Evolutionary conservation across 306 rosid genomes (phyloP), one percentile per base, ranked within the genome.

Genomic region (Trifolium dubium): DNA sequence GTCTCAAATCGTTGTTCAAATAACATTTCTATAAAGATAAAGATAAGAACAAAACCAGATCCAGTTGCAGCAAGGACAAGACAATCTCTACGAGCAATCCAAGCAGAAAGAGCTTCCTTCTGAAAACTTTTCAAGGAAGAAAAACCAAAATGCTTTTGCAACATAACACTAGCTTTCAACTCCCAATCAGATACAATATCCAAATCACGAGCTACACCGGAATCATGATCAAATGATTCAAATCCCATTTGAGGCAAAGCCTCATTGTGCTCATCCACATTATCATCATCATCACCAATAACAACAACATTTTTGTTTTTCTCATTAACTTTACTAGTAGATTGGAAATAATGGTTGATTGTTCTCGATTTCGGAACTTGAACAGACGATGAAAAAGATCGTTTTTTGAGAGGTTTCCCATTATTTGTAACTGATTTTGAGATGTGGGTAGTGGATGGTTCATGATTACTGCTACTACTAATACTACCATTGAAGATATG

Each of bases 41-140:
- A 69, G n/a, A n/a, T n/a, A n/a, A n/a, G 67, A 69, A 41, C 51
- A 35, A 58, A 86, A 93, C 98, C 97, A 51, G 97, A 89, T 78
- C 98, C 97, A 10, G 98, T 93, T 65, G 98, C 98, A 14, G 98
- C 93, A 28, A 93, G 89, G 71, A 93, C 98, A 73, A 93, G 88
- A 81, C 92, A 87, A 39, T 93, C 98, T 63, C 79, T 82, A 44
- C 81, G 83, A 74, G 85, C 80, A 73, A 84, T 29, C 98, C 98
- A 93, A 1, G 93, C 79, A 79, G 76, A 55, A 66, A 93, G 78
- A 43, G 95, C 98, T 78, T 93, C 97, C 85, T 80, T 91, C 82
- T 93, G 98, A 75, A 93, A 93, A 68, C 77, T 64, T 64, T 88
- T 93, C 74, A 93, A 84, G 2, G 84, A 71, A 11, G 85, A 80